Evolutionary conservation across 2,329 filamentous ascomycete genomes (phyloP).

Genomic region (Aspergillus chevalieri): DNA sequence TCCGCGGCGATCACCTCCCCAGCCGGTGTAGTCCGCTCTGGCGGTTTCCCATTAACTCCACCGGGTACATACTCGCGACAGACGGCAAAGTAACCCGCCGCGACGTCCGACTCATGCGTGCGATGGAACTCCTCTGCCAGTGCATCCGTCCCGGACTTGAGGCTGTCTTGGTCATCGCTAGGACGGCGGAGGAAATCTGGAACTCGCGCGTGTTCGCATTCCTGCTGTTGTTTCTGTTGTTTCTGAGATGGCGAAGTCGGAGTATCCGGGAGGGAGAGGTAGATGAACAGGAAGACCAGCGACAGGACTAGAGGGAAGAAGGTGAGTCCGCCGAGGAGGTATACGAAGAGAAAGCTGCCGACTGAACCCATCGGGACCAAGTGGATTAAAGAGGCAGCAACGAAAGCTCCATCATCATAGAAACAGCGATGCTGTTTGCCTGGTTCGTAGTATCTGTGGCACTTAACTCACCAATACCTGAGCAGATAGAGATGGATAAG

Average conservation of each 20-base stretch:
- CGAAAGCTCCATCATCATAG: slow-evolving; percentile 28
- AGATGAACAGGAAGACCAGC: slow-evolving; percentile 58
- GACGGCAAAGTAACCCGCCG: slow-evolving; percentile 90
- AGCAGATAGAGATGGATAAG: background rate
- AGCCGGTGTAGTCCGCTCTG: slow-evolving; percentile 74
- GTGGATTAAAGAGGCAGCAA: slow-evolving; percentile 24
- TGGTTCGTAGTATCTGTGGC: background rate
- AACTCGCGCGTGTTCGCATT: background rate
- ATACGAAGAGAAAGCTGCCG: slow-evolving; percentile 61
- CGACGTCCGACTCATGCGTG: slow-evolving; percentile 65
- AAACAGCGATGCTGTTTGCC: background rate
- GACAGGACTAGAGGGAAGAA: slow-evolving; percentile 69
- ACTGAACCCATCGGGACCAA: slow-evolving; percentile 39
- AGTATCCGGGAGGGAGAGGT: slow-evolving; percentile 57
- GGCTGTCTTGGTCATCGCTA: slow-evolving; percentile 58
- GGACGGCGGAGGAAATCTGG: slow-evolving; percentile 41
- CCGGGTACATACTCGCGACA: slow-evolving; percentile 88
- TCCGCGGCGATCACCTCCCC: slow-evolving; percentile 71
- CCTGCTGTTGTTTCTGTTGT: slow-evolving; percentile 32
- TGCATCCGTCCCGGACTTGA: slow-evolving; percentile 56
- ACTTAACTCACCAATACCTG: background rate
- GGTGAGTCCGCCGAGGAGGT: slow-evolving; percentile 80
- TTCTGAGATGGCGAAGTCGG: slow-evolving; percentile 17
- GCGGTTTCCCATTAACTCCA: slow-evolving; percentile 86
- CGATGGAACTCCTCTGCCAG: slow-evolving; percentile 57